phyloP scores from a whole-genome alignment of 1,284 basidiomycete species.

The Kalmanozyma brasiliensis region DNA sequence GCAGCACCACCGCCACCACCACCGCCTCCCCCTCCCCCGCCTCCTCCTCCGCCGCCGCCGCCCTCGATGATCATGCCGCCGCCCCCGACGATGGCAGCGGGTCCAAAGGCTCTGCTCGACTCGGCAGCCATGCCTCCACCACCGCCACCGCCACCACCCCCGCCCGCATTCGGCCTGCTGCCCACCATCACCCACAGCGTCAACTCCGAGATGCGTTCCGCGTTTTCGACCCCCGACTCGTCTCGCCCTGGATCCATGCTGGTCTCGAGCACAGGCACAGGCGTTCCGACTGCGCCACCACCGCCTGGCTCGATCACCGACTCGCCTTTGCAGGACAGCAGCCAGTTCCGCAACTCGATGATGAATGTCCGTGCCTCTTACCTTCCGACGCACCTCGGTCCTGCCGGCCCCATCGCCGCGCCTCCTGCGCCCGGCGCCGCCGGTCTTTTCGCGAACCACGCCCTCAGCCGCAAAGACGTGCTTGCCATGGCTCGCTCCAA shows the following conservation, averaged over 20 bases:
- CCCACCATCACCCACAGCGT: conserved; percentile 15
- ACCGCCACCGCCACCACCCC: conserved; percentile 51
- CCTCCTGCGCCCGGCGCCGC: conserved; percentile 75
- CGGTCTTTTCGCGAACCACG: conserved; percentile 45
- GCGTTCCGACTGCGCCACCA: conserved; percentile 70
- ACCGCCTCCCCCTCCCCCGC: conserved; percentile 43
- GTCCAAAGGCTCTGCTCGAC: conserved; percentile 25
- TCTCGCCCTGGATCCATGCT: conserved; percentile 52
- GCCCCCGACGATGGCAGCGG: conserved; percentile 4
- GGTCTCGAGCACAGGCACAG: conserved; percentile 59
- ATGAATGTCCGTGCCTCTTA: conserved; percentile 63
- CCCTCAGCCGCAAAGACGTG: conserved; percentile 78
- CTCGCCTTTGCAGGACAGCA: conserved; percentile 41
- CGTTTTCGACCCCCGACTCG: conserved; percentile 49
- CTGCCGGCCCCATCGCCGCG: conserved; percentile 58
- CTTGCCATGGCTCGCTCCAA: conserved; percentile 83
- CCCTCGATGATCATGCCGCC: conserved; percentile 16
- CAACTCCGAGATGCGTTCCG: conserved; percentile 36
- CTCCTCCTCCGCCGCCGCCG: conserved; percentile 37
- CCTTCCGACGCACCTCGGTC: conserved; percentile 39
- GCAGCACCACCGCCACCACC: conserved; percentile 40
- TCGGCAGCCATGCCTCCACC: conserved; percentile 49
- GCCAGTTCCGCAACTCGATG: conserved; percentile 58
- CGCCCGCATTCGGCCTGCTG: conserved; percentile 39
- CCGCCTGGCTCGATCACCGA: conserved; percentile 58